Evolutionary conservation across 2,329 filamentous ascomycete genomes (phyloP), one percentile per base, ranked within the genome.

Genomic region (Ceratocystis albifundus): DNA sequence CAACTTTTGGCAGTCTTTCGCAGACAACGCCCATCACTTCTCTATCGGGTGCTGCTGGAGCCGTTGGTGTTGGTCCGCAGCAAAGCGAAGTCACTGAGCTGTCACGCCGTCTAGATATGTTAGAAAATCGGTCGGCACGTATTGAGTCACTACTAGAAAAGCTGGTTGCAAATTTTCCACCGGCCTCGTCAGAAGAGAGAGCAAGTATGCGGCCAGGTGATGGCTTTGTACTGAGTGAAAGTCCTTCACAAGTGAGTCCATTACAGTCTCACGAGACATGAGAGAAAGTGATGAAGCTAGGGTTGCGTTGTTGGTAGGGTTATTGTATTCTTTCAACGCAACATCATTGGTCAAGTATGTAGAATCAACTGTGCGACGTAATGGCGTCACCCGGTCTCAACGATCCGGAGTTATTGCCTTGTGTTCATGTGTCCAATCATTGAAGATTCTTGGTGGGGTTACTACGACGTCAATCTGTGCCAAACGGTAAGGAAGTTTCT

Each of bases 1-100:
- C 82, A 48, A 82, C 84, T 68, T 84, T 82, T 67, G 82, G 80
- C 0, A 78, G 79, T 0, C 74, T 84, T 15, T 73, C 76, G 44
- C 77, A 53, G 48, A 45, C 32, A 28, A 55, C 25, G 10, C 50
- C 63, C 4, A 59, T 57, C 28, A 7, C 32, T 36, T 28, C 28
- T 17, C 25, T 57, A n/a, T 28, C 36, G n/a, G 48, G 61, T 2
- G 61, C 63, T n/a, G 50, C 79, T 15, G 30, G 62, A 32, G 64
- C 66, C 46, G 55, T 61, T 30, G 45, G 65, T 28, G 48, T 64
- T n/a, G 67, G 65, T 4, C 64, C 55, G 22, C 36, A 67, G 32
- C 74, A 76, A 12, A 75, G 78, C 46, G 80, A 80, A 65, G 72
- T 76, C 20, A 77, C 76, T 12, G 76, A 77, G n/a, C 72, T 84